Evolutionary conservation across 1,284 basidiomycete genomes (phyloP).

Genomic region (Ceratobasidium sp.): DNA sequence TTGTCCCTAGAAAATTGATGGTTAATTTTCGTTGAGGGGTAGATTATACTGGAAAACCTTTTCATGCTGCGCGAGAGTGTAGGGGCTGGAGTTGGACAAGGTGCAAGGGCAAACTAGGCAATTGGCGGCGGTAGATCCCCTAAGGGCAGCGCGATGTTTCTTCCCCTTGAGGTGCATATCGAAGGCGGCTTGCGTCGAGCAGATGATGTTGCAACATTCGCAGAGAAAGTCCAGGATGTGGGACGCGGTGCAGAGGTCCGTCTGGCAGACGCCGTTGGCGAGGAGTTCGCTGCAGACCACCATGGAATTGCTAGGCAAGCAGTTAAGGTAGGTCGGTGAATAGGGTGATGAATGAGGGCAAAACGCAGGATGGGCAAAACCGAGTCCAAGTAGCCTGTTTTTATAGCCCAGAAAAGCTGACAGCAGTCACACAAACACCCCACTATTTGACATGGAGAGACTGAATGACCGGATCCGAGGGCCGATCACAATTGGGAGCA

Average conservation of each 20-base stretch:
- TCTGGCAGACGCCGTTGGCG: slow-evolving; percentile 49
- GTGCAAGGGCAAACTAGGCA: slow-evolving; percentile 49
- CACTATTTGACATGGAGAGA: neutral
- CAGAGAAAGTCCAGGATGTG: slow-evolving; percentile 49
- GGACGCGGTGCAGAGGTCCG: slow-evolving; percentile 40
- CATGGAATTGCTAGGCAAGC: neutral
- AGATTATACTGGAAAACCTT: too few species aligned
- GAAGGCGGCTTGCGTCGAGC: slow-evolving; percentile 48
- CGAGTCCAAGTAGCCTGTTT: neutral
- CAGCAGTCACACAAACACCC: slow-evolving; percentile 18
- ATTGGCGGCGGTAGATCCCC: slow-evolving; percentile 35
- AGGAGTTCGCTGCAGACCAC: slow-evolving; percentile 39
- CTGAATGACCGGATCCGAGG: slow-evolving; percentile 7
- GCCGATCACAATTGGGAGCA: neutral
- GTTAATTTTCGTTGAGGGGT: too few species aligned
- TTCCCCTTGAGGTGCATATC: slow-evolving; percentile 49
- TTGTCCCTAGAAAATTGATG: slow-evolving; percentile 48
- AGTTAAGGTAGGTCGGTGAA: neutral
- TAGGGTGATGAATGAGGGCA: neutral
- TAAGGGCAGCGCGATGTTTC: slow-evolving; percentile 44
- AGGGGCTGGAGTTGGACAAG: slow-evolving; percentile 51
- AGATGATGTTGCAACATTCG: slow-evolving; percentile 54
- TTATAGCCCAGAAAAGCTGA: neutral
- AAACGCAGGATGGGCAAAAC: neutral
- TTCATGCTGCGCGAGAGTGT: slow-evolving; percentile 48